Percentiles rank a stretch among this genome's conserved stretches.
Conservation (phyloP, 768 basidiomycete species). For the Mycena albidolilacea region DNA sequence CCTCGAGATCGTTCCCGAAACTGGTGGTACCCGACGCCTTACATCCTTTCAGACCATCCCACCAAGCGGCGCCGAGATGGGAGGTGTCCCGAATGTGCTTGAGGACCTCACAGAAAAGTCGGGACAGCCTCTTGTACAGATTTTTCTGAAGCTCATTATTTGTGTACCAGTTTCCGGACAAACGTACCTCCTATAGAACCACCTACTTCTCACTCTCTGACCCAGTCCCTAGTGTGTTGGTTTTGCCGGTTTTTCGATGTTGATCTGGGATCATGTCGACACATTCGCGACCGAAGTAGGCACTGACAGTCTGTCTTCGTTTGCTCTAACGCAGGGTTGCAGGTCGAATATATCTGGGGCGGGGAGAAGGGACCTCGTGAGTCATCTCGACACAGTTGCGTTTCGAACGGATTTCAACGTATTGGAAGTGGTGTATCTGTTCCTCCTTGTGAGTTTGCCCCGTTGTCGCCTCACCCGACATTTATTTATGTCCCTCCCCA, state of each 20-base stretch:
- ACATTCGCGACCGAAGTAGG: slow-evolving; percentile 64
- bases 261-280: slow-evolving; percentile 66
- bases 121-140: neutral
- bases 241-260: slow-evolving; percentile 48
- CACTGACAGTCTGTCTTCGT: neutral
- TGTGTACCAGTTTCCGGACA: neutral
- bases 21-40: neutral
- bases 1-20: neutral
- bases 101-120: slow-evolving; percentile 1
- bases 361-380: slow-evolving; percentile 61
- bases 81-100: neutral
- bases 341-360: slow-evolving; percentile 70
- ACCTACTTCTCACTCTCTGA: neutral
- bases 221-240: slow-evolving; percentile 49
- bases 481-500: neutral
- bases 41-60: neutral
- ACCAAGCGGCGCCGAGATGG: neutral
- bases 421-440: slow-evolving; percentile 57
- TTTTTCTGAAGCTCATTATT: neutral
- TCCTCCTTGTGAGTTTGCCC: slow-evolving; percentile 47
- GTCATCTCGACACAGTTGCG: slow-evolving; percentile 38
- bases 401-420: neutral
- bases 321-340: neutral
- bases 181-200: neutral
- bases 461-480: neutral